Conservation (phyloP, 352 stramenopile species). For the Albugo laibachii region DNA sequence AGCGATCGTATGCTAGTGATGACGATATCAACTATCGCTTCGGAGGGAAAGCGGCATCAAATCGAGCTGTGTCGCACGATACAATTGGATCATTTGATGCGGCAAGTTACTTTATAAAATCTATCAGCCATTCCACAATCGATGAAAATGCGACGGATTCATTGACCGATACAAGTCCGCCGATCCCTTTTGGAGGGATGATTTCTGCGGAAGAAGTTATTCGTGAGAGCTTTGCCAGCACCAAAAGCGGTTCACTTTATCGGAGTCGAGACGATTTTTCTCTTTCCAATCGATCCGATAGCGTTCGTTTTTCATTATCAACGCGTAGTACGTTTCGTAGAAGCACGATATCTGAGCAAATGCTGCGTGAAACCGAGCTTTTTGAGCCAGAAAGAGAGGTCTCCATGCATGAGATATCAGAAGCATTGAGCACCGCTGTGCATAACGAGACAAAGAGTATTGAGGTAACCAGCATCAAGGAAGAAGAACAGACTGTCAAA, state of each 20-base stretch:
- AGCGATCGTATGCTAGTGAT: too few relatives aligned
- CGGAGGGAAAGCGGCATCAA: too few relatives aligned
- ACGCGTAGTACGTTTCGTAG: constrained; percentile 59
- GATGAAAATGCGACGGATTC: too few relatives aligned
- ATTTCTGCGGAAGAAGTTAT: constrained; percentile 79
- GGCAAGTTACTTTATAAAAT: too few relatives aligned
- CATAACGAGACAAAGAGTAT: constrained; percentile 34
- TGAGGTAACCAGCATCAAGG: constrained; percentile 69
- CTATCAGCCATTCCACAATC: too few relatives aligned
- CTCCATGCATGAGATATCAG: constrained; percentile 43
- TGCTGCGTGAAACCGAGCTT: constrained; percentile 63
- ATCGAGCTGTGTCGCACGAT: too few relatives aligned
- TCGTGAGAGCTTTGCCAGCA: constrained; percentile 63
- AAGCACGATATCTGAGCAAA: constrained; percentile 68
- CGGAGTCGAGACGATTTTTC: constrained; percentile 46
- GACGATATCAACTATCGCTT: too few relatives aligned
- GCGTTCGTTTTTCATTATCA: constrained; percentile 38
- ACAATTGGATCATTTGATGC: too few relatives aligned
- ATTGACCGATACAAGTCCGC: constrained; percentile 18
- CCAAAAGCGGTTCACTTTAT: constrained; percentile 43
- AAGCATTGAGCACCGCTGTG: constrained; percentile 34
- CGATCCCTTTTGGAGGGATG: constrained; percentile 53
- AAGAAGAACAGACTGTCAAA: constrained; percentile 67
- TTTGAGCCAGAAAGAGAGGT: constrained; percentile 67
- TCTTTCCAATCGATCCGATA: constrained; percentile 14